Conservation (phyloP, 2,329 filamentous ascomycete species). For the Microsporum ferrugineum region DNA sequence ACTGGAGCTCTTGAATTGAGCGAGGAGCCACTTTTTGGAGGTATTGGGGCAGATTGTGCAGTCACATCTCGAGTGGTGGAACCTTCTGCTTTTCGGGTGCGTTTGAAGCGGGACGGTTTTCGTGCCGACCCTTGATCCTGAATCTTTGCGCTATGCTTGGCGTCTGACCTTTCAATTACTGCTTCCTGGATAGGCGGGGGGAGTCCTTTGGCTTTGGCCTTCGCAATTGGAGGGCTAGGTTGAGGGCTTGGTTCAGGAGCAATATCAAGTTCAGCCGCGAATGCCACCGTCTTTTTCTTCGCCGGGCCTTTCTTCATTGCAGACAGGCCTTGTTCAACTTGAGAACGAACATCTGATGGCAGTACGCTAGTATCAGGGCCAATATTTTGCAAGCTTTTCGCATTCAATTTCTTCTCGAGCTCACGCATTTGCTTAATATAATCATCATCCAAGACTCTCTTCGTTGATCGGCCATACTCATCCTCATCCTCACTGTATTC, state of each 20-base stretch:
- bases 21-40: constrained; percentile 15
- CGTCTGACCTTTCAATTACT: constrained; percentile 33
- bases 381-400: constrained; percentile 45
- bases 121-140: constrained; percentile 20
- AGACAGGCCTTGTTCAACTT: constrained; percentile 18
- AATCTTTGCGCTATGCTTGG: constrained; percentile 13
- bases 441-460: constrained; percentile 55
- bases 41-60: constrained; percentile 14
- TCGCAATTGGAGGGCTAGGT: constrained; percentile 14
- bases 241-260: constrained; percentile 37
- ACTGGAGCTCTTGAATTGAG: constrained; percentile 6
- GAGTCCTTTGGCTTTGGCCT: constrained; percentile 15
- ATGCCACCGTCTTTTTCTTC: constrained; percentile 64
- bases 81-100: constrained; percentile 19
- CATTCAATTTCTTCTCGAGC: constrained; percentile 63
- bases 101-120: constrained; percentile 37
- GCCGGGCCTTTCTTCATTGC: constrained; percentile 20
- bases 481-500: constrained; percentile 58
- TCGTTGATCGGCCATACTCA: constrained; percentile 61
- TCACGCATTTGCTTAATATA: constrained; percentile 77
- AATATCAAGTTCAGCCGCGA: constrained; percentile 63
- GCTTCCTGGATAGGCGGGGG: constrained; percentile 30
- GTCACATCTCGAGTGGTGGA: constrained; percentile 7
- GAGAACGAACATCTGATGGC: constrained; percentile 23
- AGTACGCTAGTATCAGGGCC: constrained; percentile 37